These are phyloP conservation scores for Tilletia caries DNA, from an alignment of 1,284 basidiomycete genomes.

Conservation along the genomic window DNA sequence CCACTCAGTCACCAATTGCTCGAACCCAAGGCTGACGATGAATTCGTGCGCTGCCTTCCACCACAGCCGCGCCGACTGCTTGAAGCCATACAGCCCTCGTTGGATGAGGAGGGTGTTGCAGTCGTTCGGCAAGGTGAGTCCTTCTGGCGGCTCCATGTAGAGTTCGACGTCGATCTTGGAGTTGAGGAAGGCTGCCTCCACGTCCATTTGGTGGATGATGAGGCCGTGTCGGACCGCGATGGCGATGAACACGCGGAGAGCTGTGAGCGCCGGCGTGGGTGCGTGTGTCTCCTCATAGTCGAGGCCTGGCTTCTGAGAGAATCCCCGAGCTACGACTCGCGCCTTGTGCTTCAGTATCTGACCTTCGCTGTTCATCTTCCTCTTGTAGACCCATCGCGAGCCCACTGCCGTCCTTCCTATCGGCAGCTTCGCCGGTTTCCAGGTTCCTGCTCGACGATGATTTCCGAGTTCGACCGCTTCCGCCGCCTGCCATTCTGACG, in stretches of 20 bases:
- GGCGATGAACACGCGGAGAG: background rate
- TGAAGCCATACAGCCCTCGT: background rate
- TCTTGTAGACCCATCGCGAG: background rate
- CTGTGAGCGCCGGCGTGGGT: background rate
- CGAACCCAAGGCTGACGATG: background rate
- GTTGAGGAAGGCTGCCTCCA: background rate
- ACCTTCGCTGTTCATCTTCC: conserved; percentile 6
- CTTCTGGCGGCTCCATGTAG: background rate
- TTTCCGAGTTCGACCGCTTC: background rate
- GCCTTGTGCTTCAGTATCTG: background rate
- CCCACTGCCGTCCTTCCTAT: background rate
- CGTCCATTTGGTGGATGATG: conserved; percentile 1
- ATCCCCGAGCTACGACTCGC: background rate
- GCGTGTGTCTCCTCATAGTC: background rate
- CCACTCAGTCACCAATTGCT: background rate
- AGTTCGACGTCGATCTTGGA: background rate
- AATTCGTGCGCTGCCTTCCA: background rate
- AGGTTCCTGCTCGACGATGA: background rate
- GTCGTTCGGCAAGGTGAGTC: background rate
- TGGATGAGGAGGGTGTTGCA: background rate
- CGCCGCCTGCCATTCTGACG: background rate
- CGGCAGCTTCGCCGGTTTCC: background rate
- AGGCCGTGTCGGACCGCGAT: background rate
- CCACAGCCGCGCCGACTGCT: background rate
- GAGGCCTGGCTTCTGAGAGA: background rate